Evolutionary conservation across 2,329 filamentous ascomycete species (phyloP), one percentile per base, ranked within the genome.

Genomic region (Pseudocercospora crystallina): DNA sequence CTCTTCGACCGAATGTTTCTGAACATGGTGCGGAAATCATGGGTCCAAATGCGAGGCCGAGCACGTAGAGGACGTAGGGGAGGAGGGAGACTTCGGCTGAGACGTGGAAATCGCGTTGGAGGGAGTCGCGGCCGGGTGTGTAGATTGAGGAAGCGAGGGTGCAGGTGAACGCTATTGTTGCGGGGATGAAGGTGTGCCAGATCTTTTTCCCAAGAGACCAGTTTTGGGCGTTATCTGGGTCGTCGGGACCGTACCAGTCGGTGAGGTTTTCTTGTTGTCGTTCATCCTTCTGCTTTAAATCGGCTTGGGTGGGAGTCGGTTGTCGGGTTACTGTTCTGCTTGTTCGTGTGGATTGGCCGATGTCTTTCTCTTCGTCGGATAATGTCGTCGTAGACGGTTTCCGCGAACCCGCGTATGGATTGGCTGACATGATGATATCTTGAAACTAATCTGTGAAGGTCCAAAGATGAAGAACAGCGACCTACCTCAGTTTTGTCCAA

Each of bases 1-100:
- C 68, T 15, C 75, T 71, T 1, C 84, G 72, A 2, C 84, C 83
- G 31, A 79, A 67, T 3, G 39, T 46, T 32, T 57, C 54, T 4
- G 34, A 35, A n/a, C 44, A 42, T 7, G 54, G 54, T 13, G 47
- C 2, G 15, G 44, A 34, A n/a, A 54, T 5, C 59, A 9, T 74
- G 71, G 84, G 83, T 0, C 83, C 83, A 12, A 84, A 70, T 2
- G 72, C 80, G 0, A 86, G 73, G 0, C 82, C 83, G 8, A 85
- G 67, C 3, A 82, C 76, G 63, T 83, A 86, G 8, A 83, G 64
- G 0, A 83, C 78, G 0, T 85, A 65, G 0, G 79, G 79, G 1
- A 85, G 67, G 11, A 86, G 68, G 0, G 83, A 79, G 11, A 76
- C 73, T 2, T 80, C 82, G 47, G 72, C 72, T n/a, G 73, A 75